These are phyloP conservation scores for Magnusiomyces magnusii DNA, from an alignment of 1,139 yeast species.

Conservation along the genomic window DNA sequence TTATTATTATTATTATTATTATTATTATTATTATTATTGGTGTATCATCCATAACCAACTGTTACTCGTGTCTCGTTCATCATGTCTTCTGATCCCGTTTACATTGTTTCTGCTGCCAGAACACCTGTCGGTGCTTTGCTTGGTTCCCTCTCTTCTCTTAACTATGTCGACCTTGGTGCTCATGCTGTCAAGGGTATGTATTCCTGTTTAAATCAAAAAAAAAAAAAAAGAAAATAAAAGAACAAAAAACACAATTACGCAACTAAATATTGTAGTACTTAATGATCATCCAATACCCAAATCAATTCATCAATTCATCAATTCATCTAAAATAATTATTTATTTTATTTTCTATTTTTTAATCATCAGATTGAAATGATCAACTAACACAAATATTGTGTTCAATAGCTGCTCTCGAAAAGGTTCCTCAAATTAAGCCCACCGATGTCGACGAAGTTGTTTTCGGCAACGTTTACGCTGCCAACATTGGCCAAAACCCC, in stretches of 20 bases:
- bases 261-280: background rate
- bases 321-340: background rate
- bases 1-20: too few species aligned
- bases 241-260: background rate
- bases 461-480: constrained; percentile 90
- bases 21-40: background rate
- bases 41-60: background rate
- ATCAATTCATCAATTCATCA: too few species aligned
- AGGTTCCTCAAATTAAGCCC: constrained; percentile 76
- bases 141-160: constrained; percentile 67
- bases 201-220: background rate
- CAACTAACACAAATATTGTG: background rate
- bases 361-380: too few species aligned
- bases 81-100: constrained; percentile 43
- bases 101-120: constrained; percentile 85
- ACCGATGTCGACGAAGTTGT: constrained; percentile 75
- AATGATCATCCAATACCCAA: too few species aligned
- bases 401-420: constrained; percentile 56
- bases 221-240: background rate
- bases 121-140: constrained; percentile 95
- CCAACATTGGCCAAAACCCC: constrained; percentile 95
- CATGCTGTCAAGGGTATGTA: constrained; percentile 62
- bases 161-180: constrained; percentile 81
- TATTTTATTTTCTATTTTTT: background rate
- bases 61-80: background rate